Conservation (phyloP, 2,329 filamentous ascomycete genomes). For the Arthrocladium fulminans region DNA sequence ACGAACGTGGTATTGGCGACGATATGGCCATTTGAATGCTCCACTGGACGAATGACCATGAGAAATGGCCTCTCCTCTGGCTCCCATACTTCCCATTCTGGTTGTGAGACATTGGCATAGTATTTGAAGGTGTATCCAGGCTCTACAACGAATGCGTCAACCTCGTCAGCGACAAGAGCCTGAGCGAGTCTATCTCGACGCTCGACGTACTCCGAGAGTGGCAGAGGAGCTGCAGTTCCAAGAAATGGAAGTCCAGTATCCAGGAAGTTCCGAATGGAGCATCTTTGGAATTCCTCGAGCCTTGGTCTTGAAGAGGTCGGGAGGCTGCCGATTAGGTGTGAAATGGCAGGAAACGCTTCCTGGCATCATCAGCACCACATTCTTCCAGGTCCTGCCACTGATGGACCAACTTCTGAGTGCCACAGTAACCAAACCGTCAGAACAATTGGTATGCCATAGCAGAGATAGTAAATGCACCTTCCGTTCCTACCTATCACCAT, state of each 20-base stretch:
- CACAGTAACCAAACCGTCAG: no score
- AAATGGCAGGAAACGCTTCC: no score
- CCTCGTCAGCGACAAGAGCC: slow-evolving; percentile 43
- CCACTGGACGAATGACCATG: slow-evolving; percentile 48
- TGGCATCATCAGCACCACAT: no score
- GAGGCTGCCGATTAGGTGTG: no score
- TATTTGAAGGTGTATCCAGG: slow-evolving; percentile 58
- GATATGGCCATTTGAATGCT: slow-evolving; percentile 32
- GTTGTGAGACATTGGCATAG: slow-evolving; percentile 54
- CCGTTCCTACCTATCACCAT: no score
- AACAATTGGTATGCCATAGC: no score
- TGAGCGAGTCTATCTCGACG: slow-evolving; percentile 49
- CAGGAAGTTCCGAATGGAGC: slow-evolving; percentile 45
- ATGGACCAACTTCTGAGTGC: no score
- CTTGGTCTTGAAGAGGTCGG: no score
- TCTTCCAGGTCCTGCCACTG: no score
- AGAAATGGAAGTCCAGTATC: slow-evolving; percentile 44
- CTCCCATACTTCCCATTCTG: slow-evolving; percentile 55
- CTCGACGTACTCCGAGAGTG: slow-evolving; percentile 44
- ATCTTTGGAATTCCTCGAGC: slow-evolving; percentile 40
- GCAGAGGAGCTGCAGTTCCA: slow-evolving; percentile 40
- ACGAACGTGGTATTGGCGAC: slow-evolving; percentile 51
- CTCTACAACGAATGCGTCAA: slow-evolving; percentile 54
- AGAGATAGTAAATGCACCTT: no score
- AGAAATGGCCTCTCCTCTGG: slow-evolving; percentile 56